A percentile compares a stretch with the other conserved stretches of the same genome.
Evolutionary conservation across 345 rosid genomes (phyloP).

Genomic region (Hirschfeldia incana): DNA sequence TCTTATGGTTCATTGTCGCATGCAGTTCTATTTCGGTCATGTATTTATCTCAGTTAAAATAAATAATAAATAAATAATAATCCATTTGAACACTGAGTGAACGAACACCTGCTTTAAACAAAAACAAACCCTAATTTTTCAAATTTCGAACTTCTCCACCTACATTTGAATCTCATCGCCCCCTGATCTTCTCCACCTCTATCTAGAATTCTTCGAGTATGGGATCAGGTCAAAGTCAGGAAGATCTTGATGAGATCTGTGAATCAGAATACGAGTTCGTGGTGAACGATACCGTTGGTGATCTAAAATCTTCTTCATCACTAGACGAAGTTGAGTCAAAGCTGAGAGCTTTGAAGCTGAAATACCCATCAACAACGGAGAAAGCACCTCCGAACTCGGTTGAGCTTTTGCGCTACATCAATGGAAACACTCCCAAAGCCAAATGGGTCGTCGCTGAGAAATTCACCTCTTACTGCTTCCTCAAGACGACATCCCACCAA

Average conservation of each 20-base stretch:
- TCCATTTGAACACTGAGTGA: too few species aligned
- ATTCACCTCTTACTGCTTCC: not conserved
- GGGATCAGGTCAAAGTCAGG: not conserved
- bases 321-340: not conserved
- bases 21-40: too few species aligned
- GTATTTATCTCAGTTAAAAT: too few species aligned
- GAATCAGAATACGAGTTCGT: not conserved
- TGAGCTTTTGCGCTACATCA: not conserved
- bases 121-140: too few species aligned
- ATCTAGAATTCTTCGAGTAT: not conserved
- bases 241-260: not conserved
- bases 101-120: too few species aligned
- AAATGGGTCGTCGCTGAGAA: not conserved
- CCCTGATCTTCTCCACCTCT: not conserved
- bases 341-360: not conserved
- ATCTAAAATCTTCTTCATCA: not conserved
- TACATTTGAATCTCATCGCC: too few species aligned
- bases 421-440: not conserved
- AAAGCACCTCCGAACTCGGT: not conserved
- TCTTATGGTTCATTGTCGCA: too few species aligned
- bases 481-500: not conserved
- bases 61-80: too few species aligned
- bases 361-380: not conserved
- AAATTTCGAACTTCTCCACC: too few species aligned
- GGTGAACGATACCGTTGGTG: not conserved